phyloP scores from a whole-genome alignment of 208 protist species.

The Crithidia fasciculata region DNA sequence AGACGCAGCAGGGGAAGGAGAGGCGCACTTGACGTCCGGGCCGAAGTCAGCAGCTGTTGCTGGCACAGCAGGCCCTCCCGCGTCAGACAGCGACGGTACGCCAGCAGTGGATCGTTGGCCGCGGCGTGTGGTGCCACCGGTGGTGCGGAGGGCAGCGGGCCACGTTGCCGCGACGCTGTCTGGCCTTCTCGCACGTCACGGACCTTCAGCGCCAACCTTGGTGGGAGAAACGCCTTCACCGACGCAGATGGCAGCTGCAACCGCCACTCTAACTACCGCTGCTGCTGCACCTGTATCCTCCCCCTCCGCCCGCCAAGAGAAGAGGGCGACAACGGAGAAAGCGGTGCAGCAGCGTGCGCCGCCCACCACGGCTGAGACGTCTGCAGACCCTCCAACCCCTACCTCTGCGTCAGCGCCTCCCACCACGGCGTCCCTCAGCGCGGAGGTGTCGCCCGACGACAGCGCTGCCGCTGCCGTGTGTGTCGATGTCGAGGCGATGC shows the following conservation, averaged over 20 bases:
- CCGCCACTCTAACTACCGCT: neutral
- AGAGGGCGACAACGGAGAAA: neutral
- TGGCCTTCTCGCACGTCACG: neutral
- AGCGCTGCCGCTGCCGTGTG: neutral
- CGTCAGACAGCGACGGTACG: too few relatives aligned
- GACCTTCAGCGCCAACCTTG: neutral
- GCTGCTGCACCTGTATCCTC: neutral
- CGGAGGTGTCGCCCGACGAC: too few relatives aligned
- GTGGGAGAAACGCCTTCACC: neutral
- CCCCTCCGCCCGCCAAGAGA: neutral
- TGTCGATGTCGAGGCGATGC: constrained; percentile 20
- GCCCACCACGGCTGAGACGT: too few relatives aligned
- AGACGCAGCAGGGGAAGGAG: neutral
- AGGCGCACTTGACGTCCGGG: too few relatives aligned
- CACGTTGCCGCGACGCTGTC: neutral
- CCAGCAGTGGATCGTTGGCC: neutral
- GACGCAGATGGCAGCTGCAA: neutral
- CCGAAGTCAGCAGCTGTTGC: too few relatives aligned
- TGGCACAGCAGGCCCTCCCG: too few relatives aligned
- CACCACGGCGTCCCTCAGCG: too few relatives aligned
- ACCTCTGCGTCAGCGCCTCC: too few relatives aligned
- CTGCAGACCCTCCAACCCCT: too few relatives aligned
- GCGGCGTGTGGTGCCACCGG: neutral
- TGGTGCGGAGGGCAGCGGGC: neutral
- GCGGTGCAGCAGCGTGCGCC: too few relatives aligned